Base-by-base conservation (phyloP, 306 rosid species). In the Lathyrus tuberosus region DNA sequence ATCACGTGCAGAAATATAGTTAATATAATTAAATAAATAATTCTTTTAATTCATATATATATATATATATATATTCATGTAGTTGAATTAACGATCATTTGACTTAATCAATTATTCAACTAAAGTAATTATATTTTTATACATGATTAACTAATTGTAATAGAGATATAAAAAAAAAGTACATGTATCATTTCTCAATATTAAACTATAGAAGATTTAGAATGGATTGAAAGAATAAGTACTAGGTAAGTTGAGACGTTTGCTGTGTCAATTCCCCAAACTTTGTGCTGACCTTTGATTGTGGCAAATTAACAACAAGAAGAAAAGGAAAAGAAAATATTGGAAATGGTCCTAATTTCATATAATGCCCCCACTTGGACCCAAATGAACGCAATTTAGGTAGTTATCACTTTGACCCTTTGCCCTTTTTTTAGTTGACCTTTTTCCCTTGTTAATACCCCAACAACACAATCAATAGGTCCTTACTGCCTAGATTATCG, bases 281-380 rank as follows among this genome's bases (percentile, higher is more conserved):
- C 71, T 47, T 49, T 58, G 37, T 60, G 76, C 48, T 17, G 76
- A 59, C 76, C 68, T 35, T 42, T 35, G 62, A 77, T 63, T 24
- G 26, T 64, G 53, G 37, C 56, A 24, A 17, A 11, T 5, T 14
- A 48, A 68, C 14, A 30, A 22, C 2, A 46, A 46, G 1, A 24
- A 24, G 2, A 47, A 47, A 2, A 14, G 16, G 62, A 54, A 8
- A 17, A 0, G 38, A 65, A 1, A 4, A 48, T 26, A 8, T 59
- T 66, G 74, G 82, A 72, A 78, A 0, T 1, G 17, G 49, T 66
- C 82, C 70, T 65, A 78, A 72, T 48, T 72, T 59, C 40, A 38
- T 70, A 56, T 8, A 58, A 65, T 11, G 69, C n/a, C 51, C 73
- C 74, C 74, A 78, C 63, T 66, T 78, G 65, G 82, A 78, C 51